Percentiles rank a stretch among this genome's conserved stretches.
Conservation (phyloP, 179 eudicot genomes). For the Actinidia polygama region DNA sequence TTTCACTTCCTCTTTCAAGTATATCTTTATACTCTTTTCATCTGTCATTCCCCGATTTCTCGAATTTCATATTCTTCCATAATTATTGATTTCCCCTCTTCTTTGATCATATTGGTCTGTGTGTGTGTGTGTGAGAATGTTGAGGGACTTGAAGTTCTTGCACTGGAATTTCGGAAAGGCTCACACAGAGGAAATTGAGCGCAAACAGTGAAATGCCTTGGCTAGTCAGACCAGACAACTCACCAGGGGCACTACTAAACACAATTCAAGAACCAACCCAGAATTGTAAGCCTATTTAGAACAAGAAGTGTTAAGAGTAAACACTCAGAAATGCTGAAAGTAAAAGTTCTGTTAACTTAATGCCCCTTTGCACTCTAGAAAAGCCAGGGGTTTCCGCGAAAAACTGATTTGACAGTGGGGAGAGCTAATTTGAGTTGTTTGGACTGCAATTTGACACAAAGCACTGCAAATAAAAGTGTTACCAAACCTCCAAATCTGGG, state of each 20-base stretch:
- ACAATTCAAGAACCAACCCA: slow-evolving; percentile 51
- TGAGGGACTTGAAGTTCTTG: slow-evolving; percentile 58
- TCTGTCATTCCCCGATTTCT: not conserved
- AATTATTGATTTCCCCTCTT: slow-evolving; percentile 10
- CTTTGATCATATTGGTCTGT: not conserved
- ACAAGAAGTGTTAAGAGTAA: slow-evolving; percentile 38
- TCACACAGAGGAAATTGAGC: slow-evolving; percentile 68
- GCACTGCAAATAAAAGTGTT: slow-evolving; percentile 89
- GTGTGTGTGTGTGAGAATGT: slow-evolving; percentile 49
- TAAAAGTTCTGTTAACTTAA: slow-evolving; percentile 30
- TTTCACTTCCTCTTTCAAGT: slow-evolving; percentile 66
- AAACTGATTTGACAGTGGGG: slow-evolving; percentile 50
- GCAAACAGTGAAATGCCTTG: too few relatives aligned
- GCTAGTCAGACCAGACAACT: slow-evolving; percentile 27
- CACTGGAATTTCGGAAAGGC: slow-evolving; percentile 57
- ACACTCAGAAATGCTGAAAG: slow-evolving; percentile 74
- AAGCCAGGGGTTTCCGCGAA: slow-evolving; percentile 48
- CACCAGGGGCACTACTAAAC: slow-evolving; percentile 55
- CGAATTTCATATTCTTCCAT: not conserved
- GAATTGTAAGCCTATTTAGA: slow-evolving; percentile 33
- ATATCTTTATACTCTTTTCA: not conserved
- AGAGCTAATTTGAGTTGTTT: slow-evolving; percentile 47
- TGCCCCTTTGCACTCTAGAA: slow-evolving; percentile 68
- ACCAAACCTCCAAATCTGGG: slow-evolving; percentile 80
- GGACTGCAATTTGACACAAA: slow-evolving; percentile 56